Evolutionary conservation across 805 yeast species (phyloP).

Genomic region (Yarrowia sp.): DNA sequence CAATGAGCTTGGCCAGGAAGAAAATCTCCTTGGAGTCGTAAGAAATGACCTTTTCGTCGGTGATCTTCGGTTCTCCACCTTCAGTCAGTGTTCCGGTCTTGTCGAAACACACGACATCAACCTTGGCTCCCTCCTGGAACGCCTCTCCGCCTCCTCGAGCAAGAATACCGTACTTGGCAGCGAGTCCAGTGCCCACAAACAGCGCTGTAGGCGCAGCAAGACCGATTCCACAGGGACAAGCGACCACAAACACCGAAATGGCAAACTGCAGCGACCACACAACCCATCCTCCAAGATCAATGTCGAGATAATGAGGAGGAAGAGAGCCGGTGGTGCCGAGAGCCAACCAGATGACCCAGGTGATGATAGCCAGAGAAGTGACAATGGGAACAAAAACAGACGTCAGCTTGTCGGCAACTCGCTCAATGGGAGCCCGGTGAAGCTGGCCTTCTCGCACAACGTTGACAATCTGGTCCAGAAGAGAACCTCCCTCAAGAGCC

Average conservation of each 20-base stretch:
- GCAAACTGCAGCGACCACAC: conserved; percentile 81
- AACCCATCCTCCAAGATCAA: conserved; percentile 75
- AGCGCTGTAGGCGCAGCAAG: conserved; percentile 85
- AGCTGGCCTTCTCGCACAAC: conserved; percentile 78
- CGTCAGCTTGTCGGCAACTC: conserved; percentile 70
- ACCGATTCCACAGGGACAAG: conserved; percentile 88
- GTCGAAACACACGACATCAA: conserved; percentile 73
- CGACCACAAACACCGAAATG: conserved; percentile 79
- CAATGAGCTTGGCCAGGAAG: conserved; percentile 61
- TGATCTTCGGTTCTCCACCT: conserved; percentile 65
- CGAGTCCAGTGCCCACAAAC: conserved; percentile 79
- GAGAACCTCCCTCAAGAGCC: conserved; percentile 67
- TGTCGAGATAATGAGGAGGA: conserved; percentile 64
- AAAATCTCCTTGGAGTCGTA: conserved; percentile 10
- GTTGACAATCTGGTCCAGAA: conserved; percentile 71
- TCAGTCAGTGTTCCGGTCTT: conserved; percentile 79
- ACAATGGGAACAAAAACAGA: conserved; percentile 78
- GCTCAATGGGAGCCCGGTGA: conserved; percentile 75
- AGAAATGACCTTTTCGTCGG: conserved; percentile 50
- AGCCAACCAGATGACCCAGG: conserved; percentile 74
- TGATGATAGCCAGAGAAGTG: conserved; percentile 62
- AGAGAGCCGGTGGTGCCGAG: conserved; percentile 62
- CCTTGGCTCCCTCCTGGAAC: conserved; percentile 73
- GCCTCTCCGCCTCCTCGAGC: conserved; percentile 86
- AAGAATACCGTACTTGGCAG: conserved; percentile 76